Evolutionary conservation across 2,329 filamentous ascomycete species (phyloP), one percentile per base, ranked within the genome.

Genomic region (Phoma sp.): DNA sequence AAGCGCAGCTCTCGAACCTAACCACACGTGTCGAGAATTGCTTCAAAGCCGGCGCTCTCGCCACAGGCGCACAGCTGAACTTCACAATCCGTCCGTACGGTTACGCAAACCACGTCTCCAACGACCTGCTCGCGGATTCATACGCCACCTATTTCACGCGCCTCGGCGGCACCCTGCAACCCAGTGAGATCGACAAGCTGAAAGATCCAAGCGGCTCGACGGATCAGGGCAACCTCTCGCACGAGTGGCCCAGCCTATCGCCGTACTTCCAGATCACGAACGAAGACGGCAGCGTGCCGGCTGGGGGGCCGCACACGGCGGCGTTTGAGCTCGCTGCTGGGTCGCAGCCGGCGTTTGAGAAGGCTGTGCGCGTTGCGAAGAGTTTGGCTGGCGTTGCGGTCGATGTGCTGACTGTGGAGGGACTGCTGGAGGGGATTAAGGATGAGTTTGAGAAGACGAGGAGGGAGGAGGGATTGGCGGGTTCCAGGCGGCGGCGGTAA

Each of bases 241-340:
- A 63, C 36, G 47, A 55, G 31, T 63, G 59, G 31, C 58, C 62
- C 3, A 52, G 43, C 13, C 60, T 65, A 8, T 54, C 56, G 31
- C 62, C 62, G n/a, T 45, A 50, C 24, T 65, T 63, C 31, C 54
- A 57, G 29, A 65, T 65, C 41, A 48, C 38, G 32, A 60, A 57
- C 15, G 56, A 55, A 6, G 53, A 62, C 38, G 57, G 57, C 3
- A 57, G 47, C 17, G 50, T 53, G 15, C 60, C 62, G 1, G 31
- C 2, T 15, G 43, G 54, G 4, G 56, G 58, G 13, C 56, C 62
- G 41, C 62, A 65, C 19, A 63, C 62, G 36, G 37, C 36, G 19
- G 21, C 51, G 6, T 65, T 65, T 22, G 52, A 60, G 47, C 38
- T 54, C 2, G 62, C 62, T 4, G 62, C 62, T 8, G 58, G 58